These are phyloP conservation scores for Alternaria brassicae DNA, from an alignment of 2,329 filamentous ascomycete species.

Conservation along the genomic window DNA sequence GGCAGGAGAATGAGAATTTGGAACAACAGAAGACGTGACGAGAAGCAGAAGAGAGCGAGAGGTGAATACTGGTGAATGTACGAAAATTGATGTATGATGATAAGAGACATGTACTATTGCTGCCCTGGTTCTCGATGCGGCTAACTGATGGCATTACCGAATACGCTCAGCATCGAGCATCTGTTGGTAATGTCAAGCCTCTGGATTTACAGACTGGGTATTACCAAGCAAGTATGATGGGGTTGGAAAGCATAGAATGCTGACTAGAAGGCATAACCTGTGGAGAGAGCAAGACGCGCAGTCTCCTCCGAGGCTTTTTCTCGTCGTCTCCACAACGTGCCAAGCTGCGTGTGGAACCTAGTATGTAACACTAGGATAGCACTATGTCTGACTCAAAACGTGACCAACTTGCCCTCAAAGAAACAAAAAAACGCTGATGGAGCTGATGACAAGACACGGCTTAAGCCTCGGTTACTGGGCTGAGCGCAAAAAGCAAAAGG, in stretches of 20 bases:
- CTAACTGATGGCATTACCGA: background rate
- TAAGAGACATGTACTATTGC: background rate
- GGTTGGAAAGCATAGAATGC: background rate
- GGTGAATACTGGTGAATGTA: rapidly evolving
- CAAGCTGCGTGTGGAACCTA: background rate
- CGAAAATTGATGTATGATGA: background rate
- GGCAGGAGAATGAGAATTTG: background rate
- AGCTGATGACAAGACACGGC: conserved; percentile 9
- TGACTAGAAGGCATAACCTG: background rate
- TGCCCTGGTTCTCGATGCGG: background rate
- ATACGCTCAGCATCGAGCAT: background rate
- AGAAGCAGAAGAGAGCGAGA: background rate
- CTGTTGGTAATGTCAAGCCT: background rate
- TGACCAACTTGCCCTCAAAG: background rate
- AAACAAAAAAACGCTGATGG: background rate
- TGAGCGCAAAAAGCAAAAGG: conserved; percentile 7
- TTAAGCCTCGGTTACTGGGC: conserved; percentile 1
- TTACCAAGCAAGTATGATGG: background rate
- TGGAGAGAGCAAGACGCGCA: background rate
- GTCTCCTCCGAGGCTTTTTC: background rate
- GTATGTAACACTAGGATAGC: background rate
- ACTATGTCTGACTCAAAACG: background rate
- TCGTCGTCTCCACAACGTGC: background rate
- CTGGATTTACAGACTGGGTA: background rate
- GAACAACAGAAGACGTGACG: background rate